Evolutionary conservation across 1,284 basidiomycete genomes (phyloP), one percentile per base, ranked within the genome.

Genomic region (Tremellales sp.): DNA sequence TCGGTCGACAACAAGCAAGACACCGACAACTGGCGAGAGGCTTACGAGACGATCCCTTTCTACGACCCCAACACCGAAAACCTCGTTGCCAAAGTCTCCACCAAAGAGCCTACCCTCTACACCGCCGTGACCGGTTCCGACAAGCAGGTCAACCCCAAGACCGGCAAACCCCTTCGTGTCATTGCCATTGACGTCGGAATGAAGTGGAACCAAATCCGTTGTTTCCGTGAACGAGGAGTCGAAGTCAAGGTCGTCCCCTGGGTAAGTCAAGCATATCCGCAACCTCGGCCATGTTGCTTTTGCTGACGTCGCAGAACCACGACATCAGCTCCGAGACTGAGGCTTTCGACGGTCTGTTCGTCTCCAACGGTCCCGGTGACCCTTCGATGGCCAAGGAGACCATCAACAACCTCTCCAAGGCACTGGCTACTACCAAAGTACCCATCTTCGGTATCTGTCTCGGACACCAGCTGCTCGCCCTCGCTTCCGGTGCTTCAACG

Each of bases 361-460:
- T 99, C 60, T 98, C 96, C 27, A 99, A 98, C 73, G 96, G 96
- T 62, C 96, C 96, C 19, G 96, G 96, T 64, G 91, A 99, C 75
- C 96, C 96, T 3, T 87, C 91, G 21, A 87, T 84, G 76, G 84
- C 90, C 56, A 78, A 80, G 40, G 73, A 80, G 45, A 92, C 93
- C 19, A 84, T 96, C 54, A 76, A 77, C 17, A 79, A 85, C 54
- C 79, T 99, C 45, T 75, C 82, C 41, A 79, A 81, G 60, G 84
- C 87, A 3, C 82, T 98, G 77, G 74, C 84, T 64, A 80, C 78
- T 58, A 82, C 79, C 51, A 84, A 87, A 59, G 81, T 81, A 43
- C 96, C 96, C 29, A 88, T 99, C 67, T 99, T 98, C 65, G 96
- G 96, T 75, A 98, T 99, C 70, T 99, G 96, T 79, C 83, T 98